Percentiles rank a stretch among this genome's conserved stretches.
Evolutionary conservation across 2,329 filamentous ascomycete species (phyloP).

Genomic region (Cladosporium sp.): DNA sequence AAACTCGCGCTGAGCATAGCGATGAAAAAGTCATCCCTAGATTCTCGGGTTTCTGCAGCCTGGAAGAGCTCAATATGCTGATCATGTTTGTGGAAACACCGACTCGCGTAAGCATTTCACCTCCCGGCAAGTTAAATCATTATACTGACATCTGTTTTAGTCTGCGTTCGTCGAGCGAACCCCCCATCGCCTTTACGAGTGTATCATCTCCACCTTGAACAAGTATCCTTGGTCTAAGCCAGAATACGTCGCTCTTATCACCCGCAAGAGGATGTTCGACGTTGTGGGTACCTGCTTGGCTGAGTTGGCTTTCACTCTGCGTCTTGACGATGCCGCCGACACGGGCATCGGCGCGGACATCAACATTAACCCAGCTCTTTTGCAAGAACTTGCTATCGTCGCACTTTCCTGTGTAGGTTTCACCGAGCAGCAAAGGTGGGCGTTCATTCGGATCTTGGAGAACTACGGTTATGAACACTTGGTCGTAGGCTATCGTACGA

Average conservation of each 20-base stretch:
- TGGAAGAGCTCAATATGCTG: constrained; percentile 44
- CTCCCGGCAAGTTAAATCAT: constrained; percentile 2
- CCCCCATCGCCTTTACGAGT: constrained; percentile 48
- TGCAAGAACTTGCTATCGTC: constrained; percentile 29
- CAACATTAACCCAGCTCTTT: constrained; percentile 19
- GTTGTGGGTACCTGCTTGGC: constrained; percentile 21
- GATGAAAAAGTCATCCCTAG: constrained; percentile 41
- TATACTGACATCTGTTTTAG: constrained; percentile 23
- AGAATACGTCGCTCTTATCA: constrained; percentile 40
- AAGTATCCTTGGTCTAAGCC: constrained; percentile 49
- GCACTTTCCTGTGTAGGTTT: constrained; percentile 28
- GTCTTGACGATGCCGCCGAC: constrained; percentile 10
- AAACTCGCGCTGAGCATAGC: constrained; percentile 36
- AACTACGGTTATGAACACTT: constrained; percentile 18
- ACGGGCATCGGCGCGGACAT: constrained; percentile 8
- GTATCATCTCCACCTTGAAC: constrained; percentile 45
- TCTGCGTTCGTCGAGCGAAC: constrained; percentile 45
- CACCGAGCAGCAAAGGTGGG: constrained; percentile 28
- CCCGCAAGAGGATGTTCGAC: constrained; percentile 42
- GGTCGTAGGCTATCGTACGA: constrained; percentile 17
- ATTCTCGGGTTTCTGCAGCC: constrained; percentile 46
- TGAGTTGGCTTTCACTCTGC: constrained; percentile 21
- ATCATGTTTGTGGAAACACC: constrained; percentile 44
- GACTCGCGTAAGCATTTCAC: constrained; percentile 37
- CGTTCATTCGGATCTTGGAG: constrained; percentile 15